Percentiles rank a stretch among this genome's conserved stretches.
phyloP scores from a whole-genome alignment of 352 stramenopile species.

The Elongisporangium undulatum region DNA sequence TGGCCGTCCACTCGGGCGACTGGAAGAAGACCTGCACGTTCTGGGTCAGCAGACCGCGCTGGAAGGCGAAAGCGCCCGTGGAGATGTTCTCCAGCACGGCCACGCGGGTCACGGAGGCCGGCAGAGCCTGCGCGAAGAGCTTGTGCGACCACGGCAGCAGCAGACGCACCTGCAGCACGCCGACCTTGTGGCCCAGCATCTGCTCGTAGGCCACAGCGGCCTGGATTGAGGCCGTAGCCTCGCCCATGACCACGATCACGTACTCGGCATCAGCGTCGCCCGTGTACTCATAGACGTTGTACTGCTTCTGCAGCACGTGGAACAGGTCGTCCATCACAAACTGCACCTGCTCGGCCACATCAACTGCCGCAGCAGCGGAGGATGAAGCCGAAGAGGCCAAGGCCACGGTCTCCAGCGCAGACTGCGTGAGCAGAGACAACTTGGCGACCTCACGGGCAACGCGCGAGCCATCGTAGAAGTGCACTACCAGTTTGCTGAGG shows the following conservation, averaged over 20 bases:
- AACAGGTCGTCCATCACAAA: constrained; percentile 71
- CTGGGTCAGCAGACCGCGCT: constrained; percentile 60
- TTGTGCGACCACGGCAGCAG: constrained; percentile 69
- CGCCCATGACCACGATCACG: constrained; percentile 69
- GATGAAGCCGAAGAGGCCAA: constrained; percentile 19
- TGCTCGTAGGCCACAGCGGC: constrained; percentile 70
- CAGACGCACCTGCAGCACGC: constrained; percentile 68
- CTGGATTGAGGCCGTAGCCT: constrained; percentile 47
- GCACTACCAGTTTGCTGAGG: constrained; percentile 58
- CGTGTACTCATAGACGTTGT: constrained; percentile 80
- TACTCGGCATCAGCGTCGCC: constrained; percentile 56
- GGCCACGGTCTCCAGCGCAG: constrained; percentile 45
- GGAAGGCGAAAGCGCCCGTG: constrained; percentile 53
- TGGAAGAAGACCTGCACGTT: constrained; percentile 75
- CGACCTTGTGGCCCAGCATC: constrained; percentile 70
- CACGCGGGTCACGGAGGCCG: constrained; percentile 44
- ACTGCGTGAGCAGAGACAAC: constrained; percentile 44
- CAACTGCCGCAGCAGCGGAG: constrained; percentile 6
- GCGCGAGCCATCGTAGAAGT: constrained; percentile 80
- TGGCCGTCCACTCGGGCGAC: constrained; percentile 33
- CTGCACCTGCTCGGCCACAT: constrained; percentile 65
- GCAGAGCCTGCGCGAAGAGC: constrained; percentile 65
- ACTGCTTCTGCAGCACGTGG: constrained; percentile 69
- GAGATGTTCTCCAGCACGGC: constrained; percentile 75
- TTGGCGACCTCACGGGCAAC: constrained; percentile 59